Evolutionary conservation across 768 basidiomycete species (phyloP).

Genomic region (Suillus clintonianus): DNA sequence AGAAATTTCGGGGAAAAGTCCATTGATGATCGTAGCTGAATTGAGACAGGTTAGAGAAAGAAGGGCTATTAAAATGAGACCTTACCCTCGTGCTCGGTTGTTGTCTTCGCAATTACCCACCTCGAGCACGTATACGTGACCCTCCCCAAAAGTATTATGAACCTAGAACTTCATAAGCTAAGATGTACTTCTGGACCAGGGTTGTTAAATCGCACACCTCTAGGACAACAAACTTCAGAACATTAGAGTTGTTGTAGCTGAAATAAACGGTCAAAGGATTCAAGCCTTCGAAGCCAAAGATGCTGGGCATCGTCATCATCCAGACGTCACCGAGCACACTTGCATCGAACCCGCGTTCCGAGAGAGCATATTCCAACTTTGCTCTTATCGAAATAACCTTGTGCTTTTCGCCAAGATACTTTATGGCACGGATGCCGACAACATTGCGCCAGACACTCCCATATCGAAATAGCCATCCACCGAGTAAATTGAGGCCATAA

Average conservation of each 20-base stretch:
- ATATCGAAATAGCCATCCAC: conserved; percentile 58
- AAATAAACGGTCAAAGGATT: conserved; percentile 74
- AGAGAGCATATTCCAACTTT: conserved; percentile 43
- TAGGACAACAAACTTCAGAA: conserved; percentile 48
- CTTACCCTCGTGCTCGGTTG: conserved; percentile 31
- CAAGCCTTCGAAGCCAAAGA: conserved; percentile 66
- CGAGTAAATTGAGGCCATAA: conserved; percentile 41
- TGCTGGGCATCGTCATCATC: conserved; percentile 76
- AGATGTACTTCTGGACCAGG: neutral
- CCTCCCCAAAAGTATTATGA: conserved; percentile 76
- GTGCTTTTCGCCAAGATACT: conserved; percentile 41
- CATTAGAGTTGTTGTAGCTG: conserved; percentile 43
- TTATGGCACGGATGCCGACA: conserved; percentile 45
- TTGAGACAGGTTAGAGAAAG: neutral
- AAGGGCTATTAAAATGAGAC: conserved; percentile 8
- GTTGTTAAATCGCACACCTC: conserved; percentile 44
- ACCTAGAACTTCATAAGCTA: conserved; percentile 36
- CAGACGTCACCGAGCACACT: conserved; percentile 51
- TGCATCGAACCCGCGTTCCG: conserved; percentile 24
- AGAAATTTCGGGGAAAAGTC: conserved; percentile 68
- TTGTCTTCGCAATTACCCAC: conserved; percentile 46
- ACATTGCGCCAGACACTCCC: conserved; percentile 46
- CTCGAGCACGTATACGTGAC: conserved; percentile 59
- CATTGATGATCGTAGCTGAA: conserved; percentile 60
- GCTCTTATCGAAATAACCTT: conserved; percentile 31